Evolutionary conservation across 2,329 filamentous ascomycete species (phyloP), one percentile per base, ranked within the genome.

Genomic region (Cladobotryum mycophilum): DNA sequence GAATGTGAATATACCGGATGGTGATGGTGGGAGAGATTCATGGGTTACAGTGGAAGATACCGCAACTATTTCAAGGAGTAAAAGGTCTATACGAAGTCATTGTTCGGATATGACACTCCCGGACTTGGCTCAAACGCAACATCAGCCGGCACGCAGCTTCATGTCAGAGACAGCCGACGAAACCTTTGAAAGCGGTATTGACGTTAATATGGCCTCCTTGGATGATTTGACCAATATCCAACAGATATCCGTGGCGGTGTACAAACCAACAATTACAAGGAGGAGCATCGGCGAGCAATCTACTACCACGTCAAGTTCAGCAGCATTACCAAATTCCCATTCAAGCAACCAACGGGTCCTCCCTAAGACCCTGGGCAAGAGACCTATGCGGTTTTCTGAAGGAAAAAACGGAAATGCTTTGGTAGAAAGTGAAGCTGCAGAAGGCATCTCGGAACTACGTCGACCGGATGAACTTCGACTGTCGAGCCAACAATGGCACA

Each of bases 1-100:
- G 4, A 62, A 56, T 47, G 37, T 53, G 4, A 62, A 56, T 49
- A 56, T 47, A 22, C 53, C 58, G 3, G 50, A 44, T 15, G 60
- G 57, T 17, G 60, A 61, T 2, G 64, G 61, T 8, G 60, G 58
- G 13, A 57, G 65, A 40, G 58, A 59, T 36, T 70, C 67, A 2
- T 70, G 67, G 67, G 53, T 67, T 6, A 70, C 67, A 1, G 60
- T 69, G 15, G 67, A 67, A 13, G 60, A 59, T 15, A 56, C 55
- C 6, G 36, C 57, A 18, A 58, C 58, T 13, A 58, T 54, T 17
- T 57, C 55, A 6, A 56, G 53, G 37, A 67, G 63, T 38, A 52
- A 62, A 14, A 55, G 47, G 15, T 64, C 66, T 0, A 47, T 55
- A 9, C 51, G 54, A 9, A 63, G 62, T 25, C 56, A 58, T 4